Conservation (phyloP, 306 rosid species). For the Castanospermum australe region DNA sequence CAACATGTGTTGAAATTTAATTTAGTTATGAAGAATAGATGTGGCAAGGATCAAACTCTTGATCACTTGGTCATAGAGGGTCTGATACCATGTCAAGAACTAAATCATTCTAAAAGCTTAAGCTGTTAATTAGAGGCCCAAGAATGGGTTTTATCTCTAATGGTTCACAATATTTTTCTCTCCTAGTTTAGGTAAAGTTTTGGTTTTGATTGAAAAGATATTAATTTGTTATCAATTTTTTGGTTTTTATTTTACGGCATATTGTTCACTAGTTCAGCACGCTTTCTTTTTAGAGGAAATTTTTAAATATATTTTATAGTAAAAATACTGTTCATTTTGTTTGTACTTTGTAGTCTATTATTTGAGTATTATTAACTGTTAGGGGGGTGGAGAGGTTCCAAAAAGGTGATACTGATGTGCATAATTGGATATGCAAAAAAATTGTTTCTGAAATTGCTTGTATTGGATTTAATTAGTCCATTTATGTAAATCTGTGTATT, state of each 20-base stretch:
- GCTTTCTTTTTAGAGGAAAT: neutral
- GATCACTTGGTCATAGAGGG: too few relatives aligned
- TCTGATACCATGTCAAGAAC: neutral
- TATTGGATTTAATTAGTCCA: neutral
- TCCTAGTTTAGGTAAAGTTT: neutral
- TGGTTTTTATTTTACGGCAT: neutral
- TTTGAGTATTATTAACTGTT: neutral
- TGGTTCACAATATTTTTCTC: neutral
- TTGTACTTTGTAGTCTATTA: neutral
- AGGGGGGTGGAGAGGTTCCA: neutral
- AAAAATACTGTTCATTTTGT: neutral
- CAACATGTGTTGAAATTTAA: neutral
- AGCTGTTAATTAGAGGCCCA: neutral
- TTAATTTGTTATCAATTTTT: neutral
- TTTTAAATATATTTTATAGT: neutral
- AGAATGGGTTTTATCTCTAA: neutral
- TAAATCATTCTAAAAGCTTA: neutral
- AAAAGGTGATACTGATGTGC: neutral
- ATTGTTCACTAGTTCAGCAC: neutral
- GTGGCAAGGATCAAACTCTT: neutral
- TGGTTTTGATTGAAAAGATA: neutral
- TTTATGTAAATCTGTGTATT: neutral
- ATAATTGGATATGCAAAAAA: neutral
- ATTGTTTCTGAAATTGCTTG: conserved; percentile 1
- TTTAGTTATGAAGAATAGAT: neutral